Base-by-base conservation (phyloP, 2,329 filamentous ascomycete genomes). In the Aquanectria penicillioides region DNA sequence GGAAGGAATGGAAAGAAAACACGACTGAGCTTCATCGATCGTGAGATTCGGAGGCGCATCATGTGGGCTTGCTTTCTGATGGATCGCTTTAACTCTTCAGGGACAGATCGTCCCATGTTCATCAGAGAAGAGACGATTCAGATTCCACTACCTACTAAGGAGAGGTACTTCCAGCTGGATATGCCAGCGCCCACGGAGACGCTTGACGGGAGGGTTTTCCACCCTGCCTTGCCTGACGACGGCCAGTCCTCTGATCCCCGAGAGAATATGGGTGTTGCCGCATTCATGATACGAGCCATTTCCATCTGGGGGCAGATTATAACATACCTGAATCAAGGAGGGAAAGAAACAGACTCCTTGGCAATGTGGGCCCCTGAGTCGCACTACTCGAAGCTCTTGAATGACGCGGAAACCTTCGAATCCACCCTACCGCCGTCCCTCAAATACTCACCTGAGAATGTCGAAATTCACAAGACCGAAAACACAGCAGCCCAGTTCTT, bases 51-150 rank as follows among this genome's bases (percentile, higher is more conserved):
- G 59, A 83, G 95, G 66, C 86, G 95, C 55, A 95, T 93, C 3
- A 98, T 99, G 94, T 99, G 95, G 95, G 92, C 94, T 11, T 98
- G 94, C 73, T 97, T 97, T 71, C 77, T 97, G 55, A 97, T 98
- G 94, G 95, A 99, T 73, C 88, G 94, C 0, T 97, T 97, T 80
- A 97, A 96, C 76, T 97, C 94, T 0, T 97, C 94, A 1, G 94
- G 95, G 2, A 96, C 93, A 3, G 94, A 97, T 69, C 86, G 94
- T 31, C 95, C 95, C 17, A 92, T 93, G 50, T 97, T 97, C 67
- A 90, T 97, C 52, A 90, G 92, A 65, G 93, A 97, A 74, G 92
- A 95, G 65, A 92, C 92, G 53, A 85, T 98, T 61, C 89, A 93
- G 66, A 92, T 97, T 13, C 94, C 95, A 63, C 79, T 99, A 20